Base-by-base conservation (phyloP, 1,139 yeast species). In the Sugiyamaella japonica region DNA sequence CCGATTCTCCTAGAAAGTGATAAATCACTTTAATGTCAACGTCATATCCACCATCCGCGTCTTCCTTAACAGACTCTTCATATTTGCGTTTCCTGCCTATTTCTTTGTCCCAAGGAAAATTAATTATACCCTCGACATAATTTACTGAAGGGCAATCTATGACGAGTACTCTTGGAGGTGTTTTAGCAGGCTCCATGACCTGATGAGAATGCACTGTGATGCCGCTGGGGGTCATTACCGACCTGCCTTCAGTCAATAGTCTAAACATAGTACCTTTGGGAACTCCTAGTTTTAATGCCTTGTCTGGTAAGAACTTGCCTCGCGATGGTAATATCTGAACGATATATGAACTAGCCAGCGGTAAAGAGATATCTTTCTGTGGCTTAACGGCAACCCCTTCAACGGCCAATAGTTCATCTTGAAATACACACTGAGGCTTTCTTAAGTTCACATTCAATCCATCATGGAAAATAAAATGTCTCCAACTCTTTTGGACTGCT, bases 381-480 rank as follows among this genome's bases (percentile, higher is more conserved):
- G 49, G 40, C 13, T 45, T 9, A n/a, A 23, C n/a, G 12, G 32
- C 6, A 23, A 88, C 73, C 0, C 91, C 80, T 25, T 71, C 75
- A 2, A 88, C 80, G 0, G 72, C 70, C 50, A 88, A 66, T 43
- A 75, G 73, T 9, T 82, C 79, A 63, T 84, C 88, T 7, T 77
- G 76, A 47, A 77, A 76, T 1, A 73, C 61, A 3, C 70, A 66
- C 2, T 70, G 68, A 12, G 76, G 72, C 1, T 67, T 67, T 1
- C 78, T 66, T 13, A 78, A 74, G 5, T 71, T 70, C 53, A 89
- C 69, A 43, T 79, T 76, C 49, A 88, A 80, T 2, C 95, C 95
- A 61, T 84, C 81, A 61, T 97, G 79, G 68, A 88, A 89, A n/a
- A 90, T 89, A 71, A 91, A 91, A 59, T 83, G 83, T 61, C 97